Conservation (phyloP, 2,329 filamentous ascomycete species). For the Penicillium aurantiogriseum region DNA sequence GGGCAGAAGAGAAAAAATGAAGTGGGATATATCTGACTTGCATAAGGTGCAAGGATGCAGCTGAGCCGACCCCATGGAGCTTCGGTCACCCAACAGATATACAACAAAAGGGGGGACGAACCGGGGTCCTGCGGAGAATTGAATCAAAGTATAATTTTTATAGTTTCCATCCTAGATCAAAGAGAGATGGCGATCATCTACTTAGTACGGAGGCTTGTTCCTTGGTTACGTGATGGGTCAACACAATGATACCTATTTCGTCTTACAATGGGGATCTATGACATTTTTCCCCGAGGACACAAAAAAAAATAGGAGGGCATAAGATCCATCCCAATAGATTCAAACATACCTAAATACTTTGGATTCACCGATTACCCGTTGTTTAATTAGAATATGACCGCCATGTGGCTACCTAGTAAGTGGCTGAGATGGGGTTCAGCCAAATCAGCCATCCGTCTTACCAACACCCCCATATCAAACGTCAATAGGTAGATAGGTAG, state of each 20-base stretch:
- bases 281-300: background rate
- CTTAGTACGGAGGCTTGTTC: background rate
- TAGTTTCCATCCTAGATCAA: background rate
- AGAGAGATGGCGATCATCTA: constrained; percentile 4
- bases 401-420: background rate
- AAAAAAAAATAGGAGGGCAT: background rate
- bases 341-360: background rate
- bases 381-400: background rate
- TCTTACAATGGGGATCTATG: background rate
- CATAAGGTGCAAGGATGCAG: background rate
- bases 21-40: background rate
- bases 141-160: background rate
- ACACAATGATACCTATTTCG: background rate
- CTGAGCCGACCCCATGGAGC: background rate
- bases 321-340: background rate
- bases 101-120: background rate
- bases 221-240: background rate
- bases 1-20: background rate
- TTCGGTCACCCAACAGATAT: background rate
- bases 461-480: background rate
- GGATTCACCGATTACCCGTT: background rate
- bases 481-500: background rate
- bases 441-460: background rate
- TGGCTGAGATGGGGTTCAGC: constrained; percentile 1
- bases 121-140: background rate